These are phyloP conservation scores for Sporothrix pallida DNA, from an alignment of 2,329 filamentous ascomycete genomes.

Conservation along the genomic window DNA sequence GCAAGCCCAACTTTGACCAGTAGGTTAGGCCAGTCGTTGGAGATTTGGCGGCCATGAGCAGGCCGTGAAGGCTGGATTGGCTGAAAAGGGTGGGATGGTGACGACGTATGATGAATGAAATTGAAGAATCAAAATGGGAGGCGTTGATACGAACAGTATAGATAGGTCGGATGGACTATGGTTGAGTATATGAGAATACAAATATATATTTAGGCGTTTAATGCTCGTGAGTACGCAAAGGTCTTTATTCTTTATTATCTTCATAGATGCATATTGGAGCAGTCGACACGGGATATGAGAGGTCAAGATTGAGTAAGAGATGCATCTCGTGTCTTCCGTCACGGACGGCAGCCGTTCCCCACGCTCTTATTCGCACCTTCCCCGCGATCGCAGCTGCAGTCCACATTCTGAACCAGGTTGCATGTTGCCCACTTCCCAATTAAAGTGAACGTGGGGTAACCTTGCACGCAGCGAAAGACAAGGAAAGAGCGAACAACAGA, in stretches of 20 bases:
- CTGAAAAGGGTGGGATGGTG: too few species aligned
- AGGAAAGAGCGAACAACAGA: conserved; percentile 21
- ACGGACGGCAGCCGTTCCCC: background rate
- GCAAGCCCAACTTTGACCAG: conserved; percentile 57
- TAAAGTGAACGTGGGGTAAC: background rate
- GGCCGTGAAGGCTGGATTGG: too few species aligned
- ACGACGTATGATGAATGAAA: background rate
- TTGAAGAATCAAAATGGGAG: background rate
- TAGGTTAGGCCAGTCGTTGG: background rate
- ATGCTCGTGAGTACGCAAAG: too few species aligned
- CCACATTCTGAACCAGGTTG: background rate
- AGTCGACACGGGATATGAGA: too few species aligned
- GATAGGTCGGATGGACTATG: background rate
- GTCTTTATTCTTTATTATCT: too few species aligned
- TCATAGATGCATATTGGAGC: too few species aligned
- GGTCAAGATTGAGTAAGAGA: background rate
- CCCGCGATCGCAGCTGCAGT: background rate
- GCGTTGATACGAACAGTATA: too few species aligned
- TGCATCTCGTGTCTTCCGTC: background rate
- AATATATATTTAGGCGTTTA: too few species aligned
- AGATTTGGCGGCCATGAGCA: too few species aligned
- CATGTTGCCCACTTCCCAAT: background rate
- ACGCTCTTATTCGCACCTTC: background rate
- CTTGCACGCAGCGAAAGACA: too few species aligned
- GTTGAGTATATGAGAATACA: background rate